These are phyloP conservation scores for Coemansia sp. DNA, from an alignment of 192 early-diverging fungal genomes.

Conservation along the genomic window DNA sequence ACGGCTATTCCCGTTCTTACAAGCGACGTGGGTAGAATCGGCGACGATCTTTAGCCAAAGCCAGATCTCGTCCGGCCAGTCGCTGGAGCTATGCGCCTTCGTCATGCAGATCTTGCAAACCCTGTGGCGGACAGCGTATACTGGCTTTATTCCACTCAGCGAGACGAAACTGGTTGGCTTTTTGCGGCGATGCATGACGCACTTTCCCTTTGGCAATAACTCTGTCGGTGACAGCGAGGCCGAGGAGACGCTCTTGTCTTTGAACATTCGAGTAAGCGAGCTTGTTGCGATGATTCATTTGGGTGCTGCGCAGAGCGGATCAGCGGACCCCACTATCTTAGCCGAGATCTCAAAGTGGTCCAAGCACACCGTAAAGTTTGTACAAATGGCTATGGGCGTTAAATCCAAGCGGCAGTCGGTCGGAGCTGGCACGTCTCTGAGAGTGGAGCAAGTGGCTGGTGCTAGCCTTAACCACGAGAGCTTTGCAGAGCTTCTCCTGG, in stretches of 20 bases:
- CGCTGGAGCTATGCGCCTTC: conserved; percentile 63
- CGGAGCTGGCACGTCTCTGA: not conserved
- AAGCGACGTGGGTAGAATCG: conserved; percentile 78
- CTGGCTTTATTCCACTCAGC: conserved; percentile 24
- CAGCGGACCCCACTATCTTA: not conserved
- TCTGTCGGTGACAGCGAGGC: conserved; percentile 49
- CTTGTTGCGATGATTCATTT: conserved; percentile 30
- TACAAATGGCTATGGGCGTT: conserved; percentile 30
- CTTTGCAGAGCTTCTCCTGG: conserved; percentile 40
- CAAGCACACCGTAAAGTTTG: conserved; percentile 20
- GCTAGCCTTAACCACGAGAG: conserved; percentile 23
- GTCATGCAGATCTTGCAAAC: conserved; percentile 68
- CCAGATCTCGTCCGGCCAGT: conserved; percentile 51
- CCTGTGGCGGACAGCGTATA: conserved; percentile 66
- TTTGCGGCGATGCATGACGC: conserved; percentile 66
- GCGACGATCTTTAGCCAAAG: conserved; percentile 67
- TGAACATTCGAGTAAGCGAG: conserved; percentile 41
- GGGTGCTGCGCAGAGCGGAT: conserved; percentile 1
- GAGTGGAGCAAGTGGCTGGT: conserved; percentile 12
- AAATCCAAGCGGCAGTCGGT: conserved; percentile 10
- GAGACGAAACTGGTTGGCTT: conserved; percentile 55
- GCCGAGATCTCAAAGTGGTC: conserved; percentile 23
- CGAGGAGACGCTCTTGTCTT: conserved; percentile 32
- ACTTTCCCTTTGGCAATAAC: conserved; percentile 76
- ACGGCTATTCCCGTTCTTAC: conserved; percentile 65